A percentile compares a stretch with the other conserved stretches of the same genome.
These are phyloP conservation scores for Leishmania tropica DNA, from an alignment of 208 protist genomes.

Conservation along the genomic window DNA sequence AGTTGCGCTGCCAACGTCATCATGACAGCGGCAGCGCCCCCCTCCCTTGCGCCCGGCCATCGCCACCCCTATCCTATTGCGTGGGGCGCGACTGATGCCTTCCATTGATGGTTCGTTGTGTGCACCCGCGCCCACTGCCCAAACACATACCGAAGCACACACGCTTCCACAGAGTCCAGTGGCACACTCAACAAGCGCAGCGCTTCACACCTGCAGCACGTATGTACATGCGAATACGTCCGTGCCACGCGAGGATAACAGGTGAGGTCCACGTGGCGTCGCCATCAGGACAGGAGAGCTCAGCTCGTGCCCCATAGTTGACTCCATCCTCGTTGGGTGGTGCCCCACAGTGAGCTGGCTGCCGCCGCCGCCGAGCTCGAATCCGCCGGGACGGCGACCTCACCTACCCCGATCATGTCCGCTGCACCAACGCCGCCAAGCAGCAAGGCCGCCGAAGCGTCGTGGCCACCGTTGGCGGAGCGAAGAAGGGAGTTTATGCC, in stretches of 20 bases:
- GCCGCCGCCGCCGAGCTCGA: conserved; percentile 23
- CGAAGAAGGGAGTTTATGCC: background rate
- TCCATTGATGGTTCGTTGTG: background rate
- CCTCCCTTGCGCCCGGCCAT: background rate
- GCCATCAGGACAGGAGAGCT: background rate
- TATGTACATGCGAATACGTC: background rate
- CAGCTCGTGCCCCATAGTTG: conserved; percentile 32
- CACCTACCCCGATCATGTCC: background rate
- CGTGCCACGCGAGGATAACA: background rate
- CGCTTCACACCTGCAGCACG: background rate
- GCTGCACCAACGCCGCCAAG: conserved; percentile 7
- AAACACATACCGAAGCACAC: background rate
- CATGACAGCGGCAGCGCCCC: background rate
- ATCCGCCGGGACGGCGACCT: background rate
- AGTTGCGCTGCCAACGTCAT: background rate
- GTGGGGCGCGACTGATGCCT: background rate
- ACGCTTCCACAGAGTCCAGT: background rate
- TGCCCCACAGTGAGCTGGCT: conserved; percentile 35
- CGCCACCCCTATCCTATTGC: background rate
- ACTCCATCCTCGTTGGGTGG: conserved; percentile 37
- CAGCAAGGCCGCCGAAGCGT: background rate
- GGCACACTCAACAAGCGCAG: conserved; percentile 5
- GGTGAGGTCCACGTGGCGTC: background rate
- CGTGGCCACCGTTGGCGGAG: background rate
- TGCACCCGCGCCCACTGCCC: background rate